Evolutionary conservation across 2,329 filamentous ascomycete genomes (phyloP), one percentile per base, ranked within the genome.

Genomic region (Aspergillus quadrilineatus): DNA sequence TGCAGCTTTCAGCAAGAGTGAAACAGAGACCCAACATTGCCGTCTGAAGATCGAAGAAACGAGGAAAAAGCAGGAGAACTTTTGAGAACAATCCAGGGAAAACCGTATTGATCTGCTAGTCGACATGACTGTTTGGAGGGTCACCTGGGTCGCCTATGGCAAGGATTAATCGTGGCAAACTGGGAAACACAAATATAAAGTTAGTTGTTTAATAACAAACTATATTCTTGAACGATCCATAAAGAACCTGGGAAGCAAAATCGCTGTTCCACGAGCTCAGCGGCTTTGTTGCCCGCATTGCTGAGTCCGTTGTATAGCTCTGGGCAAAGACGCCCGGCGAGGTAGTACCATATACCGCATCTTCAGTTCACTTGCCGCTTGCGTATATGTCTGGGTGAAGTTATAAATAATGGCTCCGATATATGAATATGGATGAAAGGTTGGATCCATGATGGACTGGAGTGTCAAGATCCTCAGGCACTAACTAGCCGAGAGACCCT

Each of bases 361-460:
- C 10, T 17, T 50, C 7, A 10, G 15, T 44, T 28, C 32, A 17
- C 41, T 30, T 28, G 32, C 45, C 41, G 42, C 22, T 48, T 53
- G 45, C 34, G 10, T n/a, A 12, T 9, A 32, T 50, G 50, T 39
- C 50, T 57, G 45, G 41, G 44, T 50, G 45, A 56, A 53, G 37
- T 29, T 39, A 28, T 50, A 22, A 43, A 37, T 42, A 29, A 41
- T 36, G 39, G 46, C 15, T 49, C 49, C 44, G 56, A 49, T 46
- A 47, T 37, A 50, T 36, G 14, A 46, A 47, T 37, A 50, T 37
- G 14, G 34, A 42, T 17, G 47, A 17, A 42, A 57, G 50, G 57
- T 53, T 59, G 36, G 41, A 52, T 28, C 46, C 51, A 53, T 55
- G 49, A 44, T 41, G 43, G 28, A 14, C 8, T 15, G 28, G 22